Conservation (phyloP, 768 basidiomycete species). For the Mycena chlorophos region DNA sequence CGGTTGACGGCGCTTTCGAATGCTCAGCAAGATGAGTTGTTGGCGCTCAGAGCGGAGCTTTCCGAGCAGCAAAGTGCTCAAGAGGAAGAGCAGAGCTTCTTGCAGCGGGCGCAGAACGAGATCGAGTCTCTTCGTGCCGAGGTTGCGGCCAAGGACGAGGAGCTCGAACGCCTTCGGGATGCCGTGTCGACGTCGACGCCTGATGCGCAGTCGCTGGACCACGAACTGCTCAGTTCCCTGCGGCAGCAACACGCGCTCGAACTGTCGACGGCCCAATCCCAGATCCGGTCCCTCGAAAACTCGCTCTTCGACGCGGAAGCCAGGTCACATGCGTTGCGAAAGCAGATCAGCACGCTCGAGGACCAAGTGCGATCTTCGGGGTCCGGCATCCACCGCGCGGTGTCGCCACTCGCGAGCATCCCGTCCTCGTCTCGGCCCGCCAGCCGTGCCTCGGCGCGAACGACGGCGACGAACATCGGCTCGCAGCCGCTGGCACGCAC, state of each 20-base stretch:
- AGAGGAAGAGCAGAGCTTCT: slow-evolving; percentile 64
- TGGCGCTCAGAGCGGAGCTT: slow-evolving; percentile 52
- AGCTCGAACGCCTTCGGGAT: slow-evolving; percentile 60
- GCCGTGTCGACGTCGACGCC: slow-evolving; percentile 42
- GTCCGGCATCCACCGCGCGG: slow-evolving; percentile 41
- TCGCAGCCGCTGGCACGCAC: slow-evolving; percentile 51
- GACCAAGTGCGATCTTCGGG: slow-evolving; percentile 59
- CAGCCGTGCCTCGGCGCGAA: slow-evolving; percentile 45
- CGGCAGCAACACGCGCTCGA: slow-evolving; percentile 79
- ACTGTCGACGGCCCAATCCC: slow-evolving; percentile 75
- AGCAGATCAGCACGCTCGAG: slow-evolving; percentile 64
- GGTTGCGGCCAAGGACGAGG: slow-evolving; percentile 60
- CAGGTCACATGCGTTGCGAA: slow-evolving; percentile 64
- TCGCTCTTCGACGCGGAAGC: slow-evolving; percentile 73
- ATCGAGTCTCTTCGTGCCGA: slow-evolving; percentile 70
- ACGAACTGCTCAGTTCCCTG: slow-evolving; percentile 70
- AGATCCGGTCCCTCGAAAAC: slow-evolving; percentile 75
- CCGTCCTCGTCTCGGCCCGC: slow-evolving; percentile 44
- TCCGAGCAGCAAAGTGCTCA: slow-evolving; percentile 45
- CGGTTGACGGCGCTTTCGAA: slow-evolving; percentile 46
- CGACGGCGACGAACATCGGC: slow-evolving; percentile 37
- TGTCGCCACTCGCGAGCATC: slow-evolving; percentile 48
- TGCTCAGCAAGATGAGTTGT: slow-evolving; percentile 55
- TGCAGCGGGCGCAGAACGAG: slow-evolving; percentile 66
- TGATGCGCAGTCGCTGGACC: slow-evolving; percentile 59